Evolutionary conservation across 495 filamentous ascomycete genomes (phyloP), one percentile per base, ranked within the genome.

Genomic region (Aspergillus biplanus): DNA sequence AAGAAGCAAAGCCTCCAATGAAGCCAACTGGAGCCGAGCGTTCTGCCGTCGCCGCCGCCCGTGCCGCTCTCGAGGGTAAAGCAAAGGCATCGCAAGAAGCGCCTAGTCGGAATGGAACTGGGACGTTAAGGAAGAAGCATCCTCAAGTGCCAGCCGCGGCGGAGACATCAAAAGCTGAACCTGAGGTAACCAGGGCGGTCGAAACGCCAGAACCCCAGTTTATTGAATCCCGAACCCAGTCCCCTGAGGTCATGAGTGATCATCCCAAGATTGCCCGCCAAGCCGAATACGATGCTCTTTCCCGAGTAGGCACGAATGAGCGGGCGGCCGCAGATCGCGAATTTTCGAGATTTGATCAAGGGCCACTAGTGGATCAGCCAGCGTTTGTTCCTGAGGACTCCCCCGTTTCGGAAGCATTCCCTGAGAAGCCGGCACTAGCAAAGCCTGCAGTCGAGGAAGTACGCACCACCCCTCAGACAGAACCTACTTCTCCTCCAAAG

Each of bases 291-390:
- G 84, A 88, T 49, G 75, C 78, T 56, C 72, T 84, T 15, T 90
- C 88, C 13, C 85, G 84, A 47, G 82, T 89, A 33, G 85, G 82
- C 69, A 86, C 88, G 5, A 81, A 82, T 32, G 91, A 94, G 67
- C 85, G 86, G 44, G 79, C 78, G 11, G 83, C 87, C 48, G 86
- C 90, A 15, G 84, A 86, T 33, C 84, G 87, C 7, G 89, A 89
- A 52, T 96, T 96, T 76, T 86, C 89, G 27, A 86, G 86, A 57
- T 98, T 98, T 71, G 88, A 93, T 71, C 93, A 97, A 77, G 95
- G 95, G 12, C 95, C 95, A 5, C 79, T 98, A 42, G 69, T 84
- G 31, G 94, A 99, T 42, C 87, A 92, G 69, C 95, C 95, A 31
- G 92, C 92, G 3, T 97, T 94, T 69, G 78, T 89, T 27, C 91